Base-by-base conservation (phyloP, 1,284 basidiomycete species). In the Irpex sp. region DNA sequence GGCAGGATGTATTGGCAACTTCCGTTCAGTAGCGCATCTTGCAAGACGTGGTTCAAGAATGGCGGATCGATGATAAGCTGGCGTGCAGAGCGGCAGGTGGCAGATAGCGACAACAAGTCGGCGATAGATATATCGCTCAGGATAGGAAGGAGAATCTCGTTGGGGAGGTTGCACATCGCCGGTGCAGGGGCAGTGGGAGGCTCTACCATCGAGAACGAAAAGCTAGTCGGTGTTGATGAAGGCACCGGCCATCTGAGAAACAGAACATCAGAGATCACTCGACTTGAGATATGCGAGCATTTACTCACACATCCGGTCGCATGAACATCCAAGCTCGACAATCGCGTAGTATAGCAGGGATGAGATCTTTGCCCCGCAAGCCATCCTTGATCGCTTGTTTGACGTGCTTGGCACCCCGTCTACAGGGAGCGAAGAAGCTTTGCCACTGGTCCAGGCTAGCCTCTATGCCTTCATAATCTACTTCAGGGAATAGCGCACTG, bases 291-390 rank as follows among this genome's bases (percentile, higher is more conserved):
- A 31, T n/a, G 31, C 6, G 19, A 3, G 36, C 36, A 60, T n/a
- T 5, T 11, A 64, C 63, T 21, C 46, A 64, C 63, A 61, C 6
- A 47, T 64, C 60, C 3, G 63, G 63, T 17, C 63, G 54, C 63
- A 61, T 61, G 56, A 64, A 64, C 63, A 64, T 64, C 63, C 63
- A 61, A 8, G 47, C 63, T 6, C 63, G 59, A 21, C 59, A 61
- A 51, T 64, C 63, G 19, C 35, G 35, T 3, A 64, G 49, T n/a
- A 64, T 19, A 13, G 59, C 59, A 6, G 63, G 59, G 15, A 64
- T 19, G 1, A 64, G 39, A 21, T 61, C 57, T 59, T 47, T 33
- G 21, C 63, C 60, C 56, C 60, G 53, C 11, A 64, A 46, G 13
- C 63, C 63, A 26, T 46, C 57, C 17, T 51, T 11, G 9, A 64